These are phyloP conservation scores for Xylariaceae sp. DNA, from an alignment of 2,329 filamentous ascomycete genomes.

Conservation along the genomic window DNA sequence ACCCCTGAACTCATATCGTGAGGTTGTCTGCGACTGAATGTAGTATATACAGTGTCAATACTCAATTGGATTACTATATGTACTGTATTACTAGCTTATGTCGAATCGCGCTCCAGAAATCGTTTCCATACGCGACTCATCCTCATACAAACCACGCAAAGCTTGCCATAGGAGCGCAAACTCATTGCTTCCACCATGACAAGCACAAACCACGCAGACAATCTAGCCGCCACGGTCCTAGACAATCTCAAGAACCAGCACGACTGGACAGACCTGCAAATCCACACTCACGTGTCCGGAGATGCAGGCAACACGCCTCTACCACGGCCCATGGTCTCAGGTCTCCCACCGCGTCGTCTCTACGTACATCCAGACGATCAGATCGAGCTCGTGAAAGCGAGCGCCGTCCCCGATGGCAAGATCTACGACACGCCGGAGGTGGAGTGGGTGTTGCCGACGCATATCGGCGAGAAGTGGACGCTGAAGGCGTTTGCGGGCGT, in stretches of 20 bases:
- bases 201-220: slow-evolving; percentile 24
- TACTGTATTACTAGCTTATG: too few relatives aligned
- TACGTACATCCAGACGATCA: slow-evolving; percentile 83
- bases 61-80: too few relatives aligned
- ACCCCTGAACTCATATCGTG: too few relatives aligned
- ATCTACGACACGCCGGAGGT: slow-evolving; percentile 50
- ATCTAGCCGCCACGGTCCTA: slow-evolving; percentile 55
- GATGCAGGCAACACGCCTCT: slow-evolving; percentile 30
- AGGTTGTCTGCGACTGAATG: too few relatives aligned
- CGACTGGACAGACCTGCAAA: slow-evolving; percentile 60
- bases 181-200: slow-evolving; percentile 19
- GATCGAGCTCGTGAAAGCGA: slow-evolving; percentile 61
- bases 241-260: slow-evolving; percentile 72
- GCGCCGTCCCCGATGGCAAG: slow-evolving; percentile 43
- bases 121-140: too few relatives aligned
- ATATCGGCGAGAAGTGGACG: slow-evolving; percentile 68
- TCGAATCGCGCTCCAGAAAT: too few relatives aligned
- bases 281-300: slow-evolving; percentile 42
- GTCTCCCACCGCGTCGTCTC: slow-evolving; percentile 65
- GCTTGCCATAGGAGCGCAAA: not conserved
- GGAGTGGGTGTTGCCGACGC: slow-evolving; percentile 74
- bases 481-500: slow-evolving; percentile 60
- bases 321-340: slow-evolving; percentile 61
- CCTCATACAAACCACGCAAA: not conserved
- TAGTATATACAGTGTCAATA: too few relatives aligned